These are phyloP conservation scores for Mycena citricolor DNA, from an alignment of 1,284 basidiomycete genomes.

Conservation along the genomic window DNA sequence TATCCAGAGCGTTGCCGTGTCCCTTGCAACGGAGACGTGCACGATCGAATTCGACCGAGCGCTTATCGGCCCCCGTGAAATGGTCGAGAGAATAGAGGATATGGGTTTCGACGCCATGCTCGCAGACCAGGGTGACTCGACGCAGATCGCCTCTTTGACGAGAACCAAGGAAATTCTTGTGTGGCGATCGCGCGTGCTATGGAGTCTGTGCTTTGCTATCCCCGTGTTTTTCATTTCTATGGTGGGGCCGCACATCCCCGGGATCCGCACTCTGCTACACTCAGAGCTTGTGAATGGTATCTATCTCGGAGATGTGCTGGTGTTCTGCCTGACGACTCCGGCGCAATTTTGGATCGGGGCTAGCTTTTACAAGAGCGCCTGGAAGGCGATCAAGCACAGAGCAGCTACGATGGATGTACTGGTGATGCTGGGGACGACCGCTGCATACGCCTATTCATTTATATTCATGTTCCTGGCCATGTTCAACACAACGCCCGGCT, in stretches of 20 bases:
- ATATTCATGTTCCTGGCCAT: slow-evolving; percentile 68
- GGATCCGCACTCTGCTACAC: slow-evolving; percentile 50
- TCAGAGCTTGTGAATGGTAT: slow-evolving; percentile 61
- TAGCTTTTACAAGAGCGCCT: slow-evolving; percentile 88
- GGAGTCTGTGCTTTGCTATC: slow-evolving; percentile 78
- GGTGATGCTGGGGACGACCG: slow-evolving; percentile 91
- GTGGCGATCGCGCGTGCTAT: slow-evolving; percentile 84
- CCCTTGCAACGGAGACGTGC: slow-evolving; percentile 72
- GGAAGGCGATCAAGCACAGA: slow-evolving; percentile 87
- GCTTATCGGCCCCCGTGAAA: slow-evolving; percentile 76
- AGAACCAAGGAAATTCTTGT: slow-evolving; percentile 90
- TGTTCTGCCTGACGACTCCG: slow-evolving; percentile 84
- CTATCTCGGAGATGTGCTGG: slow-evolving; percentile 84
- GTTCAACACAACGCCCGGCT: slow-evolving; percentile 63
- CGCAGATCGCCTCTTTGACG: slow-evolving; percentile 88
- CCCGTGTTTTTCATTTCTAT: slow-evolving; percentile 94
- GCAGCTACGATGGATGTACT: slow-evolving; percentile 97
- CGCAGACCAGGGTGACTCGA: slow-evolving; percentile 78
- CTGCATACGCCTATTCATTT: slow-evolving; percentile 91
- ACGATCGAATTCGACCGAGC: slow-evolving; percentile 77
- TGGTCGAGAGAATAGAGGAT: slow-evolving; percentile 86
- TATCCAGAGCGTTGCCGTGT: slow-evolving; percentile 70
- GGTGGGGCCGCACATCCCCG: slow-evolving; percentile 77
- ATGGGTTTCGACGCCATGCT: slow-evolving; percentile 91
- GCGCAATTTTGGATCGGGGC: slow-evolving; percentile 91